A percentile compares a stretch with the other conserved stretches of the same genome.
These are phyloP conservation scores for Fusarium mundagurra DNA, from an alignment of 2,329 filamentous ascomycete species.

Conservation along the genomic window DNA sequence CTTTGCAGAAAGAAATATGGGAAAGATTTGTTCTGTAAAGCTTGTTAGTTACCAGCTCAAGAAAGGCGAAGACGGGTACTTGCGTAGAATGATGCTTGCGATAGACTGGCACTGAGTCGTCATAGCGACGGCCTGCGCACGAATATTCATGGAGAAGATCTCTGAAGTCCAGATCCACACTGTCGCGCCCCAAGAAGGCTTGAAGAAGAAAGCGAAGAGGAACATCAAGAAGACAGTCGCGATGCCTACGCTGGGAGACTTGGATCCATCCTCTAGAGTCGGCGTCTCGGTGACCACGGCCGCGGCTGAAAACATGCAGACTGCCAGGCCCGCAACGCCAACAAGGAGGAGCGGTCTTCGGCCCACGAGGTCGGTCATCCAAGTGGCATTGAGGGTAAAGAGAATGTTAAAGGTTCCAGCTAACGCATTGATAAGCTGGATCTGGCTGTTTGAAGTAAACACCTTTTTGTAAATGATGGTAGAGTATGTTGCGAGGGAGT, in stretches of 20 bases:
- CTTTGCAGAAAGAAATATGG: background rate
- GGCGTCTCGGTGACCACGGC: constrained; percentile 58
- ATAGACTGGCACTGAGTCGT: constrained; percentile 10
- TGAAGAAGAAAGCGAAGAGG: constrained; percentile 72
- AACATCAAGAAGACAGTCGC: constrained; percentile 73
- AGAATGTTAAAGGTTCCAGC: constrained; percentile 77
- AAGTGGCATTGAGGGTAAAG: constrained; percentile 78
- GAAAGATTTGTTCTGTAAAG: background rate
- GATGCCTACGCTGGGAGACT: constrained; percentile 67
- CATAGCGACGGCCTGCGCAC: constrained; percentile 70
- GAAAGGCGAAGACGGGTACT: background rate
- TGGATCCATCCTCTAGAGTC: constrained; percentile 56
- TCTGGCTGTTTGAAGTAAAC: constrained; percentile 65
- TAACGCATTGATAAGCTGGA: constrained; percentile 77
- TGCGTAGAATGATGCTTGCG: background rate
- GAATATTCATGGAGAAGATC: constrained; percentile 69
- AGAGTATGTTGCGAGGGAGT: constrained; percentile 75
- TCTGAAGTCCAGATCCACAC: constrained; percentile 75
- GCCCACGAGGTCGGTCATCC: constrained; percentile 76
- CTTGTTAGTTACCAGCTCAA: fast-evolving
- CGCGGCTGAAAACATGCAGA: constrained; percentile 72
- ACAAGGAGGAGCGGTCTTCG: constrained; percentile 74
- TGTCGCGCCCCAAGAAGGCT: constrained; percentile 74
- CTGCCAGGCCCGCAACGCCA: constrained; percentile 72
- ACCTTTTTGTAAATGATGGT: constrained; percentile 77